Conservation (phyloP, 2,329 filamentous ascomycete species). For the Leptographium lundbergii region DNA sequence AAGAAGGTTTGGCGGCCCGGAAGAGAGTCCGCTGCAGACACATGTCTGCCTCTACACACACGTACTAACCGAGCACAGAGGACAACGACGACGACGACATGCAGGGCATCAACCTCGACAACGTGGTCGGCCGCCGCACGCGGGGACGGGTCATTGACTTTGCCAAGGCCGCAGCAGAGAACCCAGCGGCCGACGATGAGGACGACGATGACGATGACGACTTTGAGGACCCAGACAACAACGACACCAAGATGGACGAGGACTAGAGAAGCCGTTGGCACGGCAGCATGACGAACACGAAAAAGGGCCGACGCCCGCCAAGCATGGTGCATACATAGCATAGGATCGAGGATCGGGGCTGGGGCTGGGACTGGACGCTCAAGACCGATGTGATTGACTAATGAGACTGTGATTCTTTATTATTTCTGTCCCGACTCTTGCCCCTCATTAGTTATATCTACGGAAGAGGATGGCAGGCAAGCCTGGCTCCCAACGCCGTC, state of each 20-base stretch:
- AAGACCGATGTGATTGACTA: neutral
- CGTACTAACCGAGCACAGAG: constrained; percentile 23
- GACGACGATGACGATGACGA: constrained; percentile 67
- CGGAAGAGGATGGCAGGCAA: neutral
- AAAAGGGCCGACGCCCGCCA: neutral
- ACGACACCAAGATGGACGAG: constrained; percentile 62
- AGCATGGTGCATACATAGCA: neutral
- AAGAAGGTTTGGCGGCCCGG: neutral
- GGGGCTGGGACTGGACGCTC: neutral
- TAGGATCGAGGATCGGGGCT: neutral
- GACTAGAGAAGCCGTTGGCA: constrained; percentile 17
- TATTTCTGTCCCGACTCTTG: neutral
- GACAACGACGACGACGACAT: constrained; percentile 71
- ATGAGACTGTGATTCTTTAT: neutral
- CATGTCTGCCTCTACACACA: neutral
- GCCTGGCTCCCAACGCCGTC: neutral
- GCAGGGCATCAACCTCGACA: constrained; percentile 81
- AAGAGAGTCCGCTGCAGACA: neutral
- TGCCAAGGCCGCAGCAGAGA: constrained; percentile 74
- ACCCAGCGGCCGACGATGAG: constrained; percentile 61
- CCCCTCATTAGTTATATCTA: neutral
- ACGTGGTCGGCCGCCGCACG: constrained; percentile 85
- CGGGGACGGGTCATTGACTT: constrained; percentile 90
- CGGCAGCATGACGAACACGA: neutral
- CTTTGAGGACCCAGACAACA: constrained; percentile 52